Base-by-base conservation (phyloP, 352 stramenopile genomes). In the Phytophthora megakarya region DNA sequence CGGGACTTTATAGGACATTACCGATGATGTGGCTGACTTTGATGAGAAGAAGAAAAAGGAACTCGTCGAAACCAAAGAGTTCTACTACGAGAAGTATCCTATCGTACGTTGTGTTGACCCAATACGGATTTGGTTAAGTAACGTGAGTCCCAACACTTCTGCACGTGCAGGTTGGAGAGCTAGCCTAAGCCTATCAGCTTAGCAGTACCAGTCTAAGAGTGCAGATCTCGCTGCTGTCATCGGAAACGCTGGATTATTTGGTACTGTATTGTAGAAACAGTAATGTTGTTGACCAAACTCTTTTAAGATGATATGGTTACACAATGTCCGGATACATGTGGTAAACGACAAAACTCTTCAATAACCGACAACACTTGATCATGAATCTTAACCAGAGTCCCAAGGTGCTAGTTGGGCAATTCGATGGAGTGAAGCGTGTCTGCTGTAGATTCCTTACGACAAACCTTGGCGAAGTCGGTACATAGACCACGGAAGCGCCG, bases 41-140 rank as follows among this genome's bases (percentile, higher is more conserved):
- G 67, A 76, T 18, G 78, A 88, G 9, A 82, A 84, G 33, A 75
- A 90, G 48, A 55, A 57, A 25, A 69, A 83, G 59, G 82, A 90
- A 37, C 65, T 92, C 37, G 69, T 79, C 15, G 78, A 89, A 53
- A 94, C 80, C n/a, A 76, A 82, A 35, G 65, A 70, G 43, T 94
- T 92, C 49, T 94, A 94, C 72, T 81, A 86, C 65, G 81, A 89
- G 55, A 94, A 94, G 63, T 94, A 94, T 61, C 85, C 85, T n/a
- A 77, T 87, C 32, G 85, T 93, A 84, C 44, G 79, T 79, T n/a
- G 11, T 32, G 38, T n/a, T 26, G 23, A 26, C 11, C 15, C n/a
- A n/a, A n/a, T n/a, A n/a, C n/a, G n/a, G n/a, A n/a, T 38, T n/a
- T 5, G 7, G 12, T 32, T 16, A 33, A 21, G 21, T 38, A 21